Evolutionary conservation across 441 rosid species (phyloP), one percentile per base, ranked within the genome.

Genomic region (Corymbia citriodora): DNA sequence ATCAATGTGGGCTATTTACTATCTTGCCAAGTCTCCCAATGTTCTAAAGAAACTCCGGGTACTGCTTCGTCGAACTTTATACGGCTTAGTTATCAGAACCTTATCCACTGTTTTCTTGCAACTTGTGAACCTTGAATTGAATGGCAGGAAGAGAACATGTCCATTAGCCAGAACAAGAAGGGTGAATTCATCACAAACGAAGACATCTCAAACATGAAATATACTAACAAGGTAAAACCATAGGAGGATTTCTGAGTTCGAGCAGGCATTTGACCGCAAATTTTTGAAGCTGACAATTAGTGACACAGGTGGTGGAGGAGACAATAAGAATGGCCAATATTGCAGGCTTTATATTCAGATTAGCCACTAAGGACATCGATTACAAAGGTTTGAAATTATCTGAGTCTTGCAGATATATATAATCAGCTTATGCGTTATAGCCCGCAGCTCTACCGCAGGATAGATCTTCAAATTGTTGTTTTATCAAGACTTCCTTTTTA

Each of bases 1-100:
- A 9, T 90, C 92, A 3, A 93, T 88, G 92, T 95, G 94, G 95
- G 93, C 94, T 54, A 87, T 94, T 40, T 93, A 94, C 90, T 92
- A 90, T 86, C 94, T 94, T 79, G 93, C 92, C 89, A 94, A 94
- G 88, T 91, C 36, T 89, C 96, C 95, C 9, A 4, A 55, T 9
- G 93, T 92, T 48, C 96, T 94, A 1, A 25, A 90, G 21, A 93
- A 89, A 83, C 92, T 93, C 12, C 59, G 92, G 92, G 94, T 94
- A 91, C 81, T n/a, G n/a, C n/a, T n/a, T 52, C 88, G 16, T 74
- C 50, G 7, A 45, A 40, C 36, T 52, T 23, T 87, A 9, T 33
- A 40, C 40, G 21, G 50, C 29, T 40, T 40, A 40, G 16, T 74
- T 21, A 74, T 40, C 50, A 74, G 0, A 74, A 74, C 27, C 83